Conservation (phyloP, 495 filamentous ascomycete genomes). For the Neurospora tetraspora region DNA sequence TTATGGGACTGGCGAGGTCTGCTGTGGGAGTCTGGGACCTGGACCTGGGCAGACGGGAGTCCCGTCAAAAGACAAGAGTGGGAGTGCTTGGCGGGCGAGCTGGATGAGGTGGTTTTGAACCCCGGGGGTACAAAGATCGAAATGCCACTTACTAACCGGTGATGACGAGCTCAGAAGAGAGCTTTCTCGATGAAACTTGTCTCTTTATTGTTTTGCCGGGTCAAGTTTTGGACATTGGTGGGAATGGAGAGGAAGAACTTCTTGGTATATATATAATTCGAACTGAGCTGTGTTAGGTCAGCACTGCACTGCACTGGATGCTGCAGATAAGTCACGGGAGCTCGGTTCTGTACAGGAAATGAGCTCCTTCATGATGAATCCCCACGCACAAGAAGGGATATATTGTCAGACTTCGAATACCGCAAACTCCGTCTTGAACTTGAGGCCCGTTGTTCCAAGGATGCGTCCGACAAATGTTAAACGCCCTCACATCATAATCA, state of each 20-base stretch:
- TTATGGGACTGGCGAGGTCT: background rate
- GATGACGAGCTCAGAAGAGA: background rate
- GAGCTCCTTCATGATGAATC: background rate
- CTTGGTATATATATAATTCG: background rate
- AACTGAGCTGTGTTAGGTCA: background rate
- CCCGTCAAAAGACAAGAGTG: background rate
- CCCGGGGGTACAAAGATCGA: background rate
- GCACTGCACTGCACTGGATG: background rate
- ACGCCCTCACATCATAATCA: background rate
- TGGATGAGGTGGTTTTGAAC: background rate
- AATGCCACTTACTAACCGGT: background rate
- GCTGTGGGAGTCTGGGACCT: background rate
- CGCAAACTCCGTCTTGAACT: too few species aligned
- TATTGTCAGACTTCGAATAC: background rate
- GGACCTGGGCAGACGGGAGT: background rate
- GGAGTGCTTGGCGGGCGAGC: background rate
- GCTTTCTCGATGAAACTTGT: background rate
- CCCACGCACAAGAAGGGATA: background rate
- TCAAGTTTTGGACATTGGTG: background rate
- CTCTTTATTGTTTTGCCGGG: background rate
- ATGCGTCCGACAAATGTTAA: background rate
- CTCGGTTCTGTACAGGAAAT: background rate
- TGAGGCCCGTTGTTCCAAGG: background rate
- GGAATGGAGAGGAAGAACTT: background rate
- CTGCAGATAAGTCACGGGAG: background rate